Evolutionary conservation across 2,329 filamentous ascomycete species (phyloP), one percentile per base, ranked within the genome.

Genomic region (Diaporthe sp.): DNA sequence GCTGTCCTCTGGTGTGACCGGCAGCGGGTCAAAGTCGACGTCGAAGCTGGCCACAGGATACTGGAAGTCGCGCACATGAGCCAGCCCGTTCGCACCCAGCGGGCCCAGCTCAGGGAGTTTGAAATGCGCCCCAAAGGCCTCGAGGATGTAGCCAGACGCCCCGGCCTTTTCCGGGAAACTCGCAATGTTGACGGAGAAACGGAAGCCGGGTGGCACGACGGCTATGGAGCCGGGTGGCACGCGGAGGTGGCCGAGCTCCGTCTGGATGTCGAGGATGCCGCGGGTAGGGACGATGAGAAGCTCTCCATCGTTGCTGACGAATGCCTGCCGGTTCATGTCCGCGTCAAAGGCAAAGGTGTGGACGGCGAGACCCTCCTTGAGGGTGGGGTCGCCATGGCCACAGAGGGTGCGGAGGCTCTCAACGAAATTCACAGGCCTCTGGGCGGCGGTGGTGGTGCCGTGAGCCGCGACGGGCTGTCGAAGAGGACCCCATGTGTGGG

Each of bases 161-260:
- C 69, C 55, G 4, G 62, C 42, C 71, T 90, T 86, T 2, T 90
- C 89, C 2, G 88, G 87, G 0, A 89, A 90, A 49, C 89, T 84
- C 3, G 90, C 89, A 0, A 93, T 83, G 37, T 74, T 72, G 46
- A 94, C 88, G 25, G 88, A 87, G 83, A 93, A 92, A 37, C 91
- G 86, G 71, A 93, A 88, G 39, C 92, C 92, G 15, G 91, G 86
- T 10, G 91, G 92, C 34, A 94, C 90, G 15, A 94, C 88, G 71
- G 88, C 89, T 73, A 94, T 89, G 81, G 93, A 91, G 44, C 92
- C 92, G 0, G 91, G 92, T 42, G 91, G 88, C 5, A 93, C 89
- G 69, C 44, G 83, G 78, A 79, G 84, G 82, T 86, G 87, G n/a
- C 91, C 91, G 34, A 93, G 86, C 79, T 94, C 92, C 12, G 92